Conservation (phyloP, 2,329 filamentous ascomycete genomes). For the Claviceps citrina region DNA sequence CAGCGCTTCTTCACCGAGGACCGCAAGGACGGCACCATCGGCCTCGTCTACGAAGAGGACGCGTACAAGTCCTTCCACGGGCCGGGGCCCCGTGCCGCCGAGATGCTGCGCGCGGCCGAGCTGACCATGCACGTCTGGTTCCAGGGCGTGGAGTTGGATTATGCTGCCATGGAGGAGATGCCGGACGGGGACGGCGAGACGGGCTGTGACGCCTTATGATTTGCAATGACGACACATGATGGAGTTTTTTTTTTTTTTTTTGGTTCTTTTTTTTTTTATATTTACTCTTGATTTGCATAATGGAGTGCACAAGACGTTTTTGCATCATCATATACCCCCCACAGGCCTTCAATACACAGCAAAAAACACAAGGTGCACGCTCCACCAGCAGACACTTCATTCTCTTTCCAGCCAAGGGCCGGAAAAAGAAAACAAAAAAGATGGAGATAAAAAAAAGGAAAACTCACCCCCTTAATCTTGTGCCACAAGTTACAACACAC, state of each 20-base stretch:
- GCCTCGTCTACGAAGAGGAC: conserved; percentile 6
- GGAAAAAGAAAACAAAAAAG: no score
- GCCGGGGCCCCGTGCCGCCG: conserved; percentile 1
- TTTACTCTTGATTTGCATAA: no score
- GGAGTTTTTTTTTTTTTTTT: not conserved
- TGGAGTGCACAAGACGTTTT: no score
- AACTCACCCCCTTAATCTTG: no score
- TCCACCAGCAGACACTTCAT: no score
- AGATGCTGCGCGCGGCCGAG: conserved; percentile 3
- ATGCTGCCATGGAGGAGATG: conserved; percentile 1
- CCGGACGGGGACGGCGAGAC: not conserved
- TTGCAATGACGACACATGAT: not conserved
- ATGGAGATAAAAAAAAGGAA: no score
- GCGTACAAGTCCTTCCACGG: conserved; percentile 2
- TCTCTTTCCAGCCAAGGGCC: no score
- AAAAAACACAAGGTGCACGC: no score
- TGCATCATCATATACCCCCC: no score
- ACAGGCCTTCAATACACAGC: no score
- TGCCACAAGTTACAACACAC: no score
- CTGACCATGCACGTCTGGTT: conserved; percentile 6
- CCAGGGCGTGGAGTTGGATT: conserved; percentile 6
- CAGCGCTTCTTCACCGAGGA: conserved; percentile 4
- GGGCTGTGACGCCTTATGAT: not conserved
- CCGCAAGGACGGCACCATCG: conserved; percentile 4
- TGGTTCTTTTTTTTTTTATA: not conserved